Percentiles rank a stretch among this genome's conserved stretches.
Evolutionary conservation across 148 eudicot genomes (phyloP).

Genomic region (Bassia scoparia): DNA sequence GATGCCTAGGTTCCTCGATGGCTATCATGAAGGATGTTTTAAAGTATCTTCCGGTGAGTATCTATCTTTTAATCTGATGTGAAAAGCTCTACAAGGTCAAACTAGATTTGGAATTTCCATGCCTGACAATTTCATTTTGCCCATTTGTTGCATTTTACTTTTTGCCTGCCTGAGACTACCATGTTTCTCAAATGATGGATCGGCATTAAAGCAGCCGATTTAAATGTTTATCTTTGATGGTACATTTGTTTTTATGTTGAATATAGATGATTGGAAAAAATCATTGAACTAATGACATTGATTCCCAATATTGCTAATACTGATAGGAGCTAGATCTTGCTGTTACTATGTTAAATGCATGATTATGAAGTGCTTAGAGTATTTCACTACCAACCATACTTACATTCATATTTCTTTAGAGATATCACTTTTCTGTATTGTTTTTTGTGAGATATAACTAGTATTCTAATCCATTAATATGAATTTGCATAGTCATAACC

Average conservation of each 20-base stretch:
- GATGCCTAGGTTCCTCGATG: conserved; percentile 78
- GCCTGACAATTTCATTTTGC: not conserved
- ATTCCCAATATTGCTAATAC: not conserved
- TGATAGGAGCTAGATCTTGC: not conserved
- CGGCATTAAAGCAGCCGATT: not conserved
- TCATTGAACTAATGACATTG: not conserved
- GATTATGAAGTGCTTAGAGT: not conserved
- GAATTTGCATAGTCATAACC: not conserved
- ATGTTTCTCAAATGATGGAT: not conserved
- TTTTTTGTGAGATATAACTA: not conserved
- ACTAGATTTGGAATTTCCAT: not conserved
- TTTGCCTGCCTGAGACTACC: not conserved
- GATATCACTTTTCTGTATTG: not conserved
- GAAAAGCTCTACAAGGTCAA: not conserved
- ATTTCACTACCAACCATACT: not conserved
- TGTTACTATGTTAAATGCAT: not conserved
- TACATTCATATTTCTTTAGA: not conserved
- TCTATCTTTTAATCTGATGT: not conserved
- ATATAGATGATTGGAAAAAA: not conserved
- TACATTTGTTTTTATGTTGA: not conserved
- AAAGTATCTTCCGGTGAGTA: conserved; percentile 71
- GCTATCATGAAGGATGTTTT: conserved; percentile 86
- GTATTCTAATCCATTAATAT: not conserved
- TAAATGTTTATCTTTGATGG: not conserved
- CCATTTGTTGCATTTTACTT: not conserved